Conservation (phyloP, 208 protist species). For the Leishmania major region DNA sequence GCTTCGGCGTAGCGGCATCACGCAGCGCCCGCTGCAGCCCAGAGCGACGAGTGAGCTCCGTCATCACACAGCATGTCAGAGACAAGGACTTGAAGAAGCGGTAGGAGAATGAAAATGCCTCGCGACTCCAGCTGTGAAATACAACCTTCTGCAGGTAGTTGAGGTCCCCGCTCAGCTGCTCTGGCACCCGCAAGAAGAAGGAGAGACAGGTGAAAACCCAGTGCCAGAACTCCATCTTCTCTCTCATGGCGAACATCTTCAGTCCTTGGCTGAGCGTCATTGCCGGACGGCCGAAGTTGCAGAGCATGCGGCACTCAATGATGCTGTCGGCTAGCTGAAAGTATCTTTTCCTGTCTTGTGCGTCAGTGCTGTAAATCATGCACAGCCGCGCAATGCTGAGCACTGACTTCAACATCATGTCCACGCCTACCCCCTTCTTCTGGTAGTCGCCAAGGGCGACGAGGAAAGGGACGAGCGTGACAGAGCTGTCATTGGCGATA, state of each 20-base stretch:
- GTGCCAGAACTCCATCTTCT: slow-evolving; percentile 36
- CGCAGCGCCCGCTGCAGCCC: slow-evolving; percentile 18
- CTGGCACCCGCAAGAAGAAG: slow-evolving; percentile 66
- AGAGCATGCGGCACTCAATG: slow-evolving; percentile 90
- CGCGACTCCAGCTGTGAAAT: slow-evolving; percentile 73
- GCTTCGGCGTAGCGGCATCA: slow-evolving; percentile 15
- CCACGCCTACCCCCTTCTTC: slow-evolving; percentile 78
- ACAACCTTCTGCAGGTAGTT: slow-evolving; percentile 86
- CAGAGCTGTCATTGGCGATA: slow-evolving; percentile 12
- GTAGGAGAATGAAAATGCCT: slow-evolving; percentile 73
- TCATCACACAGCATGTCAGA: slow-evolving; percentile 68
- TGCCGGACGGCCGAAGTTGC: slow-evolving; percentile 70
- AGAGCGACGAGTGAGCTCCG: slow-evolving; percentile 40
- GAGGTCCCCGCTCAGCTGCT: slow-evolving; percentile 85
- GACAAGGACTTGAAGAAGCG: slow-evolving; percentile 91
- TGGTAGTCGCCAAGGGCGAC: slow-evolving; percentile 62
- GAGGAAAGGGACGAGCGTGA: slow-evolving; percentile 41
- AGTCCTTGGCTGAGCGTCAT: slow-evolving; percentile 63
- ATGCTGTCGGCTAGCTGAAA: slow-evolving; percentile 59
- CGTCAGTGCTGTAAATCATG: slow-evolving; percentile 51
- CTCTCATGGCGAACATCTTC: slow-evolving; percentile 24
- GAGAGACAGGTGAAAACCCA: slow-evolving; percentile 63
- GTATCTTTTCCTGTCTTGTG: slow-evolving; percentile 38
- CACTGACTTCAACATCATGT: slow-evolving; percentile 82
- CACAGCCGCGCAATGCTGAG: slow-evolving; percentile 64